Conservation (phyloP, 768 basidiomycete species). For the Tulasnella sp. region DNA sequence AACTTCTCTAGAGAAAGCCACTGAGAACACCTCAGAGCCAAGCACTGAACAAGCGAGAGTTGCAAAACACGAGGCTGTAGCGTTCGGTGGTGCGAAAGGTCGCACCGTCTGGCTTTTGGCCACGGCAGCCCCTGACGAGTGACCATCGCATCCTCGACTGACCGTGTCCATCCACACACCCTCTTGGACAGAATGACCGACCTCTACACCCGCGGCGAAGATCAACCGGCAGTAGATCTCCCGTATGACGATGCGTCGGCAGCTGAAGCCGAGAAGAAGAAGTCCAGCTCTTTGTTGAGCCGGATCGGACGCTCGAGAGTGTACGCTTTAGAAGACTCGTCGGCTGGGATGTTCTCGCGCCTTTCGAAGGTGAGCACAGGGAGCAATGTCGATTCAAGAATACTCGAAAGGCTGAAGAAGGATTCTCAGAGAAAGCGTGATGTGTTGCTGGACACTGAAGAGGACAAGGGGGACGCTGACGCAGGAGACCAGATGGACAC, state of each 20-base stretch:
- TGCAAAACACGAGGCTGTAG: not conserved
- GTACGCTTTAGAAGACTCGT: slow-evolving; percentile 63
- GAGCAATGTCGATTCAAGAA: slow-evolving; percentile 29
- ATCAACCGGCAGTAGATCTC: not conserved
- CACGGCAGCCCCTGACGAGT: not conserved
- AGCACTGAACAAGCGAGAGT: not conserved
- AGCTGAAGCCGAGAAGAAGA: not conserved
- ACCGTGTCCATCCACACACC: not conserved
- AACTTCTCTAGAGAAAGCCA: no score
- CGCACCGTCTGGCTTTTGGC: not conserved
- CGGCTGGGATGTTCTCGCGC: slow-evolving; percentile 31
- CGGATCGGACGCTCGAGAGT: slow-evolving; percentile 65
- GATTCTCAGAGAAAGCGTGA: slow-evolving; percentile 37
- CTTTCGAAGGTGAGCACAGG: slow-evolving; percentile 57
- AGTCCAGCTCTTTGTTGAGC: not conserved
- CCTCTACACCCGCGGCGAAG: not conserved
- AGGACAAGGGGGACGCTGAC: slow-evolving; percentile 16
- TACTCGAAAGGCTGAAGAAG: not conserved
- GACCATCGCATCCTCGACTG: not conserved
- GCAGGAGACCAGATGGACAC: slow-evolving; percentile 23
- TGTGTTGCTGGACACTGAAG: slow-evolving; percentile 24
- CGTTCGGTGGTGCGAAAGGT: not conserved
- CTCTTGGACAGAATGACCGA: not conserved
- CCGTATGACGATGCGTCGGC: not conserved
- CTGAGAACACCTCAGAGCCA: no score